Conservation (phyloP, 495 filamentous ascomycete genomes). For the Penicillium fimorum region DNA sequence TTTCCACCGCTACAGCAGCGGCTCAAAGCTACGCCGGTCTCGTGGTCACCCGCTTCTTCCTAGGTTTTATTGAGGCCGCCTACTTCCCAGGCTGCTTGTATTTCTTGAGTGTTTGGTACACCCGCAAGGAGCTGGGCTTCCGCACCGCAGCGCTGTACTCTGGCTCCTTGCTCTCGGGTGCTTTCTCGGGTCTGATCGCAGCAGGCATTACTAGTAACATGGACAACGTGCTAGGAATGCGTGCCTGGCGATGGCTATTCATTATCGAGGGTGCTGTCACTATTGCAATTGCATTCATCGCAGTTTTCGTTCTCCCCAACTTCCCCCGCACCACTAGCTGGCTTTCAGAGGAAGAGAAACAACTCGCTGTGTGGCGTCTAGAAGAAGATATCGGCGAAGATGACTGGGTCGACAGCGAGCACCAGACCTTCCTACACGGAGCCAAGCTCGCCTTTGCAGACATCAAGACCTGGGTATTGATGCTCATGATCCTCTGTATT, state of each 20-base stretch:
- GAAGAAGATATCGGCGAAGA: conserved; percentile 78
- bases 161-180: conserved; percentile 52
- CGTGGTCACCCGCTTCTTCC: conserved; percentile 65
- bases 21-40: conserved; percentile 59
- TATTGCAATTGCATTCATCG: conserved; percentile 49
- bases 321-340: conserved; percentile 76
- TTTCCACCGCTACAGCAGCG: conserved; percentile 61
- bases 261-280: conserved; percentile 71
- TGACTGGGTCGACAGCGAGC: conserved; percentile 63
- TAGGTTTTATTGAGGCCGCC: conserved; percentile 62
- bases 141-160: conserved; percentile 51
- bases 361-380: conserved; percentile 66
- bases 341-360: conserved; percentile 67
- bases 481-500: conserved; percentile 68
- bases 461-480: conserved; percentile 64
- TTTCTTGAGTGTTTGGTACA: conserved; percentile 52
- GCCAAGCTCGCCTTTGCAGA: conserved; percentile 70
- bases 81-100: conserved; percentile 52
- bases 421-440: conserved; percentile 66
- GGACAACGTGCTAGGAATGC: conserved; percentile 42
- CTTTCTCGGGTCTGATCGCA: conserved; percentile 66
- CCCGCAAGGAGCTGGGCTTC: conserved; percentile 49
- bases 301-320: conserved; percentile 68
- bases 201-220: conserved; percentile 47
- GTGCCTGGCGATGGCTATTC: conserved; percentile 52